These are phyloP conservation scores for Polytrichum formosum DNA, from an alignment of 225 moss, liverwort and hornwort species.

Conservation along the genomic window DNA sequence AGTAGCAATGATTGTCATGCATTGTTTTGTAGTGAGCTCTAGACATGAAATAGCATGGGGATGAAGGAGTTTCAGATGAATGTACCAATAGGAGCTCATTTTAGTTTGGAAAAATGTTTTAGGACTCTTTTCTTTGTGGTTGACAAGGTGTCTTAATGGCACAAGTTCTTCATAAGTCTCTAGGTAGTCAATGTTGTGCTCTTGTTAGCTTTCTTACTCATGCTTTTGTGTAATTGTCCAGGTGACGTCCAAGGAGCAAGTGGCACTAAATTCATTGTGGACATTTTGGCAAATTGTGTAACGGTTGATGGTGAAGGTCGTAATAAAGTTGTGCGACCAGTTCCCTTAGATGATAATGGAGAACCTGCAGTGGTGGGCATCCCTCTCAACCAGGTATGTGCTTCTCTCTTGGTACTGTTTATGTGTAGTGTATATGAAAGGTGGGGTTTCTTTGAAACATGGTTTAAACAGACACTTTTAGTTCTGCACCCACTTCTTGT, in stretches of 20 bases:
- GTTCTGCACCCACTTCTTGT: too few relatives aligned
- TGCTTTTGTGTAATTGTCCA: too few relatives aligned
- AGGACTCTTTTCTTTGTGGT: background rate
- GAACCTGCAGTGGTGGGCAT: conserved; percentile 80
- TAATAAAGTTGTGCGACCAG: conserved; percentile 55
- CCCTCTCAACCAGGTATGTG: conserved; percentile 67
- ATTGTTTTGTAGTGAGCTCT: too few relatives aligned
- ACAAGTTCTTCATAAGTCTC: too few relatives aligned
- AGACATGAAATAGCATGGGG: too few relatives aligned
- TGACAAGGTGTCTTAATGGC: background rate
- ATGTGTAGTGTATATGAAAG: background rate
- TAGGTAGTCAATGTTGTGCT: too few relatives aligned
- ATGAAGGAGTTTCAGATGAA: too few relatives aligned
- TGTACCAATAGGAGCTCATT: too few relatives aligned
- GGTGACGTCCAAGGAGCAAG: conserved; percentile 20
- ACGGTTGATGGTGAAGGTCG: conserved; percentile 35
- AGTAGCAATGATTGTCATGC: conserved; percentile 1
- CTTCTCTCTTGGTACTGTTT: conserved; percentile 2
- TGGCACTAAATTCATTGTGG: conserved; percentile 65
- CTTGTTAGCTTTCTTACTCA: background rate
- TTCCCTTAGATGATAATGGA: conserved; percentile 68
- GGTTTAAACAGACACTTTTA: too few relatives aligned
- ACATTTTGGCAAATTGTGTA: conserved; percentile 68
- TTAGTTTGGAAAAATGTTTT: too few relatives aligned
- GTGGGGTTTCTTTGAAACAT: too few relatives aligned